phyloP scores from a whole-genome alignment of 2,329 filamentous ascomycete genomes.

The Ophiostoma himal-ulmi region DNA sequence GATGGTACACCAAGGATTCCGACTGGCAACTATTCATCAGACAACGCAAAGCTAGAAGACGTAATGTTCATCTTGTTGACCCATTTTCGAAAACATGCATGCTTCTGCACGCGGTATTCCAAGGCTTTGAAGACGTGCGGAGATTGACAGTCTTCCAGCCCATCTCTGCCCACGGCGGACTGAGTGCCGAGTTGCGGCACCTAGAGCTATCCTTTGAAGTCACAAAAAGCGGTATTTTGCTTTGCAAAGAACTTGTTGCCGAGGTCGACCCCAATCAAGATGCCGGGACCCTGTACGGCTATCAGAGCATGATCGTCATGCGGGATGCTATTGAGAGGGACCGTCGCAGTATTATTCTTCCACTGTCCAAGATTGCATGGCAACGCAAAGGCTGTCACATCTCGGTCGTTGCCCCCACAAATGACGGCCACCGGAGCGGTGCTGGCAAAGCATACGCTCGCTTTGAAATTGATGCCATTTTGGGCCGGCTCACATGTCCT shows the following conservation, averaged over 20 bases:
- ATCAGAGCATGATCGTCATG: slow-evolving; percentile 54
- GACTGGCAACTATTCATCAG: slow-evolving; percentile 36
- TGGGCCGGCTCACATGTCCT: slow-evolving; percentile 53
- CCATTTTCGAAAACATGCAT: slow-evolving; percentile 40
- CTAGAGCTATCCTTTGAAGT: slow-evolving; percentile 51
- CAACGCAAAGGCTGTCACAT: slow-evolving; percentile 39
- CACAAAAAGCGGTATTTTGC: slow-evolving; percentile 38
- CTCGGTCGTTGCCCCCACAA: slow-evolving; percentile 30
- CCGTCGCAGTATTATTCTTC: slow-evolving; percentile 47
- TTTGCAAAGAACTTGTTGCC: slow-evolving; percentile 44
- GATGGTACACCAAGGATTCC: slow-evolving; percentile 28
- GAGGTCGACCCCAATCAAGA: slow-evolving; percentile 55
- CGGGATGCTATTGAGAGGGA: slow-evolving; percentile 37
- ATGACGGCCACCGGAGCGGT: background rate
- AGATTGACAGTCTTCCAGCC: slow-evolving; percentile 46
- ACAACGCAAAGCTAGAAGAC: slow-evolving; percentile 22
- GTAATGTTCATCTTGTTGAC: slow-evolving; percentile 41
- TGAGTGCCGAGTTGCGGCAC: slow-evolving; percentile 47
- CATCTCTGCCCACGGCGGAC: rapidly evolving
- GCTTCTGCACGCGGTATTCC: slow-evolving; percentile 41
- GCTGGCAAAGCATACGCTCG: slow-evolving; percentile 38
- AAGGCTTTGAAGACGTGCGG: slow-evolving; percentile 42
- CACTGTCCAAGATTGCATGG: slow-evolving; percentile 38
- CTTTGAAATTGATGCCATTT: slow-evolving; percentile 48
- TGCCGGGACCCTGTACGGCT: slow-evolving; percentile 53